Base-by-base conservation (phyloP, 1,284 basidiomycete genomes). In the Ganoderma lucidum region DNA sequence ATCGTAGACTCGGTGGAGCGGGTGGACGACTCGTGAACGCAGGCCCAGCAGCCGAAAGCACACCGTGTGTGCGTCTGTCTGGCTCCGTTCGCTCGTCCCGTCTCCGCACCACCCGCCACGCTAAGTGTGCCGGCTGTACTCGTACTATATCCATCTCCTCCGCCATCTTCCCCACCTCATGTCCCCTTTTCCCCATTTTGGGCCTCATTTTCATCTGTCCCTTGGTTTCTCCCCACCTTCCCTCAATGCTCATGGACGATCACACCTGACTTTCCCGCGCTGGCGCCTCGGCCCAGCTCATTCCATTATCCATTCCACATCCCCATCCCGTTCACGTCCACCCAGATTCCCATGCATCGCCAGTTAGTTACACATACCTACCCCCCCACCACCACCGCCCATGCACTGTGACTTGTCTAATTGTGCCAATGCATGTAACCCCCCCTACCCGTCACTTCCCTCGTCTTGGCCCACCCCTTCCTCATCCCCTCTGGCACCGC, bases 1-100 rank as follows among this genome's bases (percentile, higher is more conserved):
- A 94, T 95, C 71, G 93, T 95, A 30, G 93, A 95, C 78, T 94
- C 93, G n/a, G 93, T 95, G n/a, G 93, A 95, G 78, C 93, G 93
- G 75, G 93, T 95, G 51, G 93, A 94, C 70, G 88, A 90, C 62
- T 75, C 71, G 71, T 77, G 73, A 80, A 53, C 51, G 35, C 62
- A 41, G 56, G 35, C 63, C 32, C 32, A 23, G 35, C 32, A 32
- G 35, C 62, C 17, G 32, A 23, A 39, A 39, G 59, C 59, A 44
- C 44, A 61, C 37, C 39, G 48, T 19, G 66, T 63, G 55, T 42
- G 51, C 28, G 63, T 51, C 59, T 37, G 63, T 42, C 62, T 37
- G 53, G 23, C 39, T 28, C 39, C 42, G 23, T 37, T 19, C 42
- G 42, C 17, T 45, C 42, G 19, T 10, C 58, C 59, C 45, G 48